Evolutionary conservation across 176 grass and related monocot genomes (phyloP), one percentile per base, ranked within the genome.

Genomic region (Musa beccarii): DNA sequence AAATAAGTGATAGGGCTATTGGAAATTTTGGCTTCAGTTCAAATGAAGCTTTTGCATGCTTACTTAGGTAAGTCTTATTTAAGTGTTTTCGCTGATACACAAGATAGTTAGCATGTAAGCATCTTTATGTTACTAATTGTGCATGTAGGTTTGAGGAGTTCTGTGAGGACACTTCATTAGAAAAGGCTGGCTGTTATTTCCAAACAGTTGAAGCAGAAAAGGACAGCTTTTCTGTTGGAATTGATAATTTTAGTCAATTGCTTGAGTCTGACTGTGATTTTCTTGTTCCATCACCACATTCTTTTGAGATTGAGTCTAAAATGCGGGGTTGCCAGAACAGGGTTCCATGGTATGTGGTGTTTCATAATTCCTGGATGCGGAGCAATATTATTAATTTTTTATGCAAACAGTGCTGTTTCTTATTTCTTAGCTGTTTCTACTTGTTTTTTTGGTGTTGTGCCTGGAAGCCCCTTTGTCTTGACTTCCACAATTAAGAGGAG

Each of bases 181-280:
- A 97, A 87, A 97, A 93, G 83, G 87, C 86, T 75, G 92, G 90
- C 74, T 81, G 83, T 49, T 97, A 90, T 83, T 63, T 97, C 61
- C 77, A 85, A 75, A 17, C 24, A 66, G 66, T 61, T 5, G 83
- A 93, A 76, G 72, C 59, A 54, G 59, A 52, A 9, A 62, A 79
- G 57, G 78, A 17, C 21, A 80, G 72, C 61, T 83, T 8, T 50
- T 29, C 51, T 83, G 63, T 22, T 51, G 78, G 73, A 82, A 87
- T 63, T 68, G 26, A 72, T 49, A 78, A 77, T 75, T 77, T 59
- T 76, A 76, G 53, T 79, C 55, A 64, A 50, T 53, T 21, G 59
- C 23, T 66, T 19, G 74, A 81, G 71, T 81, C 78, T 53, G 77
- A 88, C 34, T 81, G 24, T 19, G 51, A n/a, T 72, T 52, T 15